Evolutionary conservation across 768 basidiomycete species (phyloP), one percentile per base, ranked within the genome.

Genomic region (Psilocybe sp.): DNA sequence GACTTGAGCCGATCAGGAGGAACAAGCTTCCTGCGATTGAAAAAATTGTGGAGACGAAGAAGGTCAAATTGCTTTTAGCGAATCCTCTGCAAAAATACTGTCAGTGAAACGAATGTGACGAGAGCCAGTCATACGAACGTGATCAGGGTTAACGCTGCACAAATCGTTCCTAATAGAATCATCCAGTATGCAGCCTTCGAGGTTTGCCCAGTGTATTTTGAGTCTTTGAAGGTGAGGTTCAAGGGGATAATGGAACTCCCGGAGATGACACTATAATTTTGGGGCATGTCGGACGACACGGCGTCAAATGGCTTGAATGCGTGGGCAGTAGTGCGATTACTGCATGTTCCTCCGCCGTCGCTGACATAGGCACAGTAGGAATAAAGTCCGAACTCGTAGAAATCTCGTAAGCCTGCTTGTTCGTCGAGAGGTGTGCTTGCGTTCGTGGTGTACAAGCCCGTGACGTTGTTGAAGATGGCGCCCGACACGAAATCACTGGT

Each of bases 351-450:
- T 28, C 70, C 72, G 16, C 75, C 74, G 37, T 69, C 65, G 54
- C 82, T 78, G 56, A 85, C 70, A 58, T 84, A 91, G 58, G 77
- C 89, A 58, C 90, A 92, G 63, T 87, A 81, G 15, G 82, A 81
- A 69, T 92, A 92, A 19, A 92, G 71, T n/a, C 90, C 90, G 55
- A 86, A 92, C 51, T 81, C 71, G 69, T 92, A 92, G 51, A 74
- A 66, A 63, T 84, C 78, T 58, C 89, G 80, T 49, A 92, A 68
- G 15, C 90, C 90, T 12, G 72, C 69, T 40, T 71, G 60, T 42
- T 67, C 61, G 42, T 73, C 75, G 2, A 92, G 78, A 4, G 88
- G 82, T 38, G 78, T 75, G 32, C 80, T 79, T 18, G 81, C 72
- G 63, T 90, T 85, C 41, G 60, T 63, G n/a, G 87, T 80, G 65